Evolutionary conservation across 495 filamentous ascomycete species (phyloP), one percentile per base, ranked within the genome.

Genomic region (Xylaria acuta): DNA sequence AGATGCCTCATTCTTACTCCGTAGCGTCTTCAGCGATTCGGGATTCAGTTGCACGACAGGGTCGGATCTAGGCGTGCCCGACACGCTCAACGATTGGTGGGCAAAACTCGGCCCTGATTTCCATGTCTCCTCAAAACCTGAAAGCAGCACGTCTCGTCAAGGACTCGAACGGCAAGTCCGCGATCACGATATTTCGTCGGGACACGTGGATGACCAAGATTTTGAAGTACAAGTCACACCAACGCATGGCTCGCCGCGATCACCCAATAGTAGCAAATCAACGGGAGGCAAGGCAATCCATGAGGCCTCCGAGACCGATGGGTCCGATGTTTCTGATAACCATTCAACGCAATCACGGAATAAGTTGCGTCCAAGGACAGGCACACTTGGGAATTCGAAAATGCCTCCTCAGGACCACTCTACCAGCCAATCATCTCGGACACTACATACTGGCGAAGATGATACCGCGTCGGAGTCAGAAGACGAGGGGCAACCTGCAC

Each of bases 151-250:
- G 25, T 32, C 59, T 72, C 34, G 40, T 40, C 69, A 71, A 51
- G 59, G 73, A 45, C 12, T 32, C 18, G 62, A 63, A 5, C 18
- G 63, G 9, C 40, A 58, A 20, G 41, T 64, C 53, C 43, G 53
- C 5, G 51, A 32, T 12, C 40, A 64, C 54, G 71, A 32, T 8
- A 69, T 64, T 25, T 41, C 67, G 20, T 66, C 32, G 36, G 49
- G 38, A 43, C 67, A 77, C 34, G 77, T 77, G 30, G 83, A 85
- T 18, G 80, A 84, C 63, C 79, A 82, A 67, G 86, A 83, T 65
- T 88, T 87, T 65, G 84, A 90, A 69, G 82, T 86, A 20, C 88
- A 86, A 74, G 79, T 79, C 36, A 85, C 84, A 1, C 87, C 86
- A 0, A 78, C 82, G 2, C 74, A 73, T 43, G 72, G 80, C 62